Evolutionary conservation across 768 basidiomycete species (phyloP), one percentile per base, ranked within the genome.

Genomic region (Cyathus striatus): DNA sequence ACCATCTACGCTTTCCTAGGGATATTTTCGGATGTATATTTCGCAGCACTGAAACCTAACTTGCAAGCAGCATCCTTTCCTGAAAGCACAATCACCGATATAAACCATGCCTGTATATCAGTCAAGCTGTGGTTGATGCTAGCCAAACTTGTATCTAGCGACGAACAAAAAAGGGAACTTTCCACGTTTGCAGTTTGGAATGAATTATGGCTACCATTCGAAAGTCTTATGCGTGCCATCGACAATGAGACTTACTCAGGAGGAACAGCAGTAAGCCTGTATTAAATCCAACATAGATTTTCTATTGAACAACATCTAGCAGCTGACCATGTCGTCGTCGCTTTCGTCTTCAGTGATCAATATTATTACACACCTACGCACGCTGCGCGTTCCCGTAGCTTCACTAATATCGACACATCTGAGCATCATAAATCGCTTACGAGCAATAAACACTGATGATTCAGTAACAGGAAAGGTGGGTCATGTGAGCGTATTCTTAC

Each of bases 131-230:
- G 86, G 86, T 55, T 89, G 6, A 60, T 86, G 45, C 60, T 86
- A 10, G 76, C 75, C 1, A 65, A 69, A 41, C 73, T 61, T 48
- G 53, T 60, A 32, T 62, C 64, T 2, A 44, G 45, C 35, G 43
- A 37, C 16, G 57, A 52, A 16, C 50, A 62, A 18, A 54, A 46
- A 13, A 60, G 56, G n/a, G 65, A 66, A 42, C 50, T 48, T 23
- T 46, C 62, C 14, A 56, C 71, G 17, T 59, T 66, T 30, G 62
- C 59, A 32, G 69, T 87, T 7, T 90, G 86, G 86, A 86, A 85
- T 52, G 81, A 86, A 51, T 57, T 90, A 6, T 90, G 85, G 86
- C 76, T 83, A 2, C 72, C 81, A 1, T 86, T 85, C 43, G 81
- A 81, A 49, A 60, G 60, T 10, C 64, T 85, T 25, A 53, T 81